phyloP scores from a whole-genome alignment of 495 filamentous ascomycete genomes.

The Penicillium subrubescens region DNA sequence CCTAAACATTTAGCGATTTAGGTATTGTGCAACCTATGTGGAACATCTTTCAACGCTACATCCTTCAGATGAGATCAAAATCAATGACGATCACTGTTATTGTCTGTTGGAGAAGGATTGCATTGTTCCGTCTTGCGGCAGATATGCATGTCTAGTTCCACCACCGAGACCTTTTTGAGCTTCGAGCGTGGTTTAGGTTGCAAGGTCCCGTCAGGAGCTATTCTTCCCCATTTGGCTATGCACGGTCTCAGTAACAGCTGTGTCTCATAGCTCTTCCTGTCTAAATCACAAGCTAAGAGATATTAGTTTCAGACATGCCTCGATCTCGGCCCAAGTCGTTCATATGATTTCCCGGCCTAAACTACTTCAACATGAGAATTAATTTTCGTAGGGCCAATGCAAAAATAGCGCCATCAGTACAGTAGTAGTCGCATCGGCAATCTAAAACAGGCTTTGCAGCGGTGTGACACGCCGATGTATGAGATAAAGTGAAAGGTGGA shows the following conservation, averaged over 20 bases:
- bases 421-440: background rate
- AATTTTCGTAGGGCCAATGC: background rate
- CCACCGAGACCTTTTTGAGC: background rate
- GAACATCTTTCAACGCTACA: background rate
- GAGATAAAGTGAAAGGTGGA: conserved; percentile 8
- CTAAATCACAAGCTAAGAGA: background rate
- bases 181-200: background rate
- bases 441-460: conserved; percentile 4
- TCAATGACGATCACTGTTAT: background rate
- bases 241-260: background rate
- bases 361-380: background rate
- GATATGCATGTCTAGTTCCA: background rate
- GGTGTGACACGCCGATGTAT: conserved; percentile 12
- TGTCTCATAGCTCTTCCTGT: background rate
- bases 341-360: background rate
- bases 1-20: too few relatives aligned
- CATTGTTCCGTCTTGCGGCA: background rate
- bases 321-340: background rate
- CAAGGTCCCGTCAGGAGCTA: background rate
- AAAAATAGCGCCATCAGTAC: background rate
- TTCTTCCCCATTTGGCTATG: background rate
- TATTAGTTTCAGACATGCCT: background rate
- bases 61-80: background rate
- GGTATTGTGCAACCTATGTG: background rate
- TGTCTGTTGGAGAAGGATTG: background rate